phyloP scores from a whole-genome alignment of 306 rosid genomes.

The Crotalaria pallida region DNA sequence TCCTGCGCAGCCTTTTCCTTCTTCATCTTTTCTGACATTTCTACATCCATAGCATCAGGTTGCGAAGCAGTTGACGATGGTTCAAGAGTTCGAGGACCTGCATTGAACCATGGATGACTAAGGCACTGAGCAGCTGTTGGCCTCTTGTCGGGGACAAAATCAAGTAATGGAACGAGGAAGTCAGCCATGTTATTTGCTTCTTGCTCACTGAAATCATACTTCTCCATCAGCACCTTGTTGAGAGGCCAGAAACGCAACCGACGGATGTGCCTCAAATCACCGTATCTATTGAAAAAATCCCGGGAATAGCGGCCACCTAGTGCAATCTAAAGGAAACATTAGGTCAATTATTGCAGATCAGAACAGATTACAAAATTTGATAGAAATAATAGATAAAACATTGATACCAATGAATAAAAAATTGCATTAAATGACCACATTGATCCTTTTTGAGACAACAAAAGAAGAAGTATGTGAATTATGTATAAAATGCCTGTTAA shows the following conservation, averaged over 20 bases:
- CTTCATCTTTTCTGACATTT: constrained; percentile 29
- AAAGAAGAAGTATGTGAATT: neutral
- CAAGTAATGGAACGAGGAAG: constrained; percentile 78
- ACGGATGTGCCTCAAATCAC: constrained; percentile 91
- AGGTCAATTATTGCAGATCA: neutral
- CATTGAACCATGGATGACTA: constrained; percentile 77
- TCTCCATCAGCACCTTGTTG: constrained; percentile 72
- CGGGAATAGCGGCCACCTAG: constrained; percentile 95
- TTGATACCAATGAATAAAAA: neutral
- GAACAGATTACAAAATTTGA: neutral
- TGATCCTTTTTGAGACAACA: neutral
- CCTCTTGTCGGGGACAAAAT: constrained; percentile 87
- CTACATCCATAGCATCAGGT: constrained; percentile 27
- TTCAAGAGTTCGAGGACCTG: constrained; percentile 58
- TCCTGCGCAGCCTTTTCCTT: constrained; percentile 60
- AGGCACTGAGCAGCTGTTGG: constrained; percentile 92
- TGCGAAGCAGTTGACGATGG: constrained; percentile 37
- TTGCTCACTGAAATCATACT: constrained; percentile 85
- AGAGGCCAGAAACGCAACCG: constrained; percentile 94
- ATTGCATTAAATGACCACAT: neutral
- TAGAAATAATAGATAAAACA: neutral
- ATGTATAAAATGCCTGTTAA: neutral
- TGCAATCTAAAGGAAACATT: constrained; percentile 62
- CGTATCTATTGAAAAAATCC: constrained; percentile 85
- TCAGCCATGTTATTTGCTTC: constrained; percentile 69